A percentile compares a stretch with the other conserved stretches of the same genome.
phyloP scores from a whole-genome alignment of 2,329 filamentous ascomycete species.

The Sporothrix sp. region DNA sequence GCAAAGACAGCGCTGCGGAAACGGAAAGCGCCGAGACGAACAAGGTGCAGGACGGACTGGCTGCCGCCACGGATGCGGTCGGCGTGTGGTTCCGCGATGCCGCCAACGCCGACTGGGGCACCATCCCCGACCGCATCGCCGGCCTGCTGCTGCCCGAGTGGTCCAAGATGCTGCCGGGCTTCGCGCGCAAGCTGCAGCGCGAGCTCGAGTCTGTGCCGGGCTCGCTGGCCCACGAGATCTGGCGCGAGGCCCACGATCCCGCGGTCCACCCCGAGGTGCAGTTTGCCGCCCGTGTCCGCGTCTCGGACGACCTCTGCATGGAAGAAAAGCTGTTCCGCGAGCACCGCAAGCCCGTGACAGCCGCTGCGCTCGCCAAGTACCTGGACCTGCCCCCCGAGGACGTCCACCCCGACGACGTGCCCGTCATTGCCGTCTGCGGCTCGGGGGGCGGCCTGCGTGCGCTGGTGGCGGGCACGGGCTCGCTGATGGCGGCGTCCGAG shows the following conservation, averaged over 20 bases:
- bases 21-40: slow-evolving; percentile 49
- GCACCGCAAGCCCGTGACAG: slow-evolving; percentile 58
- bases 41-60: slow-evolving; percentile 37
- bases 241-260: slow-evolving; percentile 81
- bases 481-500: slow-evolving; percentile 72
- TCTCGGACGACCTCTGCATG: slow-evolving; percentile 66
- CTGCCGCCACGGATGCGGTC: slow-evolving; percentile 34
- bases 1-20: background rate
- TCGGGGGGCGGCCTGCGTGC: slow-evolving; percentile 87
- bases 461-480: slow-evolving; percentile 82
- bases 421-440: slow-evolving; percentile 85
- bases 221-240: slow-evolving; percentile 85
- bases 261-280: slow-evolving; percentile 77
- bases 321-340: slow-evolving; percentile 70
- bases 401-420: slow-evolving; percentile 87
- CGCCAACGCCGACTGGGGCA: slow-evolving; percentile 46
- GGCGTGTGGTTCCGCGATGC: slow-evolving; percentile 44
- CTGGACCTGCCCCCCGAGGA: slow-evolving; percentile 67
- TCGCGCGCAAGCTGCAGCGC: slow-evolving; percentile 71
- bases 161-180: slow-evolving; percentile 65
- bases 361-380: slow-evolving; percentile 69
- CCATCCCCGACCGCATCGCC: slow-evolving; percentile 50
- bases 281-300: slow-evolving; percentile 69
- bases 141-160: slow-evolving; percentile 72
- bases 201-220: slow-evolving; percentile 83